Percentiles rank a stretch among this genome's conserved stretches.
These are phyloP conservation scores for Strigomonas culicis DNA, from an alignment of 208 protist genomes.

Conservation along the genomic window DNA sequence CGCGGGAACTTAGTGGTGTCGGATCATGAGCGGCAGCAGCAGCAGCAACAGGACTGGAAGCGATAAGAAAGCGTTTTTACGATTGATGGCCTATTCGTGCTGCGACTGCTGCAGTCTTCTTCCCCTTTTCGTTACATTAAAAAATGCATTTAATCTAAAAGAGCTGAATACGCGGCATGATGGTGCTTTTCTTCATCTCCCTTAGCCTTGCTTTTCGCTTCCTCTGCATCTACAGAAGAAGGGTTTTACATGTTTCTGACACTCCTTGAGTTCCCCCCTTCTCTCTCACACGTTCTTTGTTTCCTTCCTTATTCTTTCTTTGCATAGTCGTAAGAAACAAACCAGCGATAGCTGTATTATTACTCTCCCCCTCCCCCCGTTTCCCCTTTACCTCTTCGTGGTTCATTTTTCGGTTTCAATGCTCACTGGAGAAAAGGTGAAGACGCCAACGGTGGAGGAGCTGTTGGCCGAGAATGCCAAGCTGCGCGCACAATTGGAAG, in stretches of 20 bases:
- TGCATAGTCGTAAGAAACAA: neutral
- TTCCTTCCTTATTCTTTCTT: conserved; percentile 10
- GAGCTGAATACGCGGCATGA: conserved; percentile 2
- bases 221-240: neutral
- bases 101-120: no score
- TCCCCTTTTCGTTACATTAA: neutral
- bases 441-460: conserved; percentile 17
- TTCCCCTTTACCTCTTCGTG: neutral
- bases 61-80: neutral
- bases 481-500: conserved; percentile 31
- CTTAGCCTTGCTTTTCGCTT: conserved; percentile 8
- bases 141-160: neutral
- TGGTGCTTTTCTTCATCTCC: conserved; percentile 16
- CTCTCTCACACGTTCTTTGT: conserved; percentile 2
- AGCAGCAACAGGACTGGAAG: neutral
- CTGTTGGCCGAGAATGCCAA: conserved; percentile 58
- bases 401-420: neutral
- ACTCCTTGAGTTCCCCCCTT: neutral
- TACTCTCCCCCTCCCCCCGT: neutral
- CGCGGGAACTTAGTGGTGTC: conserved; percentile 20
- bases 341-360: no score
- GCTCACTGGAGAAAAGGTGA: neutral
- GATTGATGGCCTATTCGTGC: neutral
- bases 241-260: neutral
- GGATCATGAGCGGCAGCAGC: neutral